These are phyloP conservation scores for Petunia hybrid DNA, from an alignment of 305 asterid genomes.

Conservation along the genomic window DNA sequence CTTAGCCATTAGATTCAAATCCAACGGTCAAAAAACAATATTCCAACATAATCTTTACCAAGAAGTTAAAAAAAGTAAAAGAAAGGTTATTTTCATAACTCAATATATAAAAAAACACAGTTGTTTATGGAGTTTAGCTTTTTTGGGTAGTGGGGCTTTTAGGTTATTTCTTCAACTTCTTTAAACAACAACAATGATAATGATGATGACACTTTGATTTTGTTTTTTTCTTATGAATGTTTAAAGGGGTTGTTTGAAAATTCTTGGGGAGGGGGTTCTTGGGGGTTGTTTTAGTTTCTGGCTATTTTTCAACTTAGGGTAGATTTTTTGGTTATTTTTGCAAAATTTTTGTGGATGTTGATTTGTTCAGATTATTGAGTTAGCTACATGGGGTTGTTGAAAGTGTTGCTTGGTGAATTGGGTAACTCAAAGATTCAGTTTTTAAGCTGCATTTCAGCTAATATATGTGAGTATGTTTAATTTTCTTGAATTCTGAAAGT, in stretches of 20 bases:
- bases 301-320: conserved; percentile 28
- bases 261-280: conserved; percentile 34
- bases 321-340: too few species aligned
- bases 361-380: conserved; percentile 24
- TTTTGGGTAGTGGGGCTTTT: conserved; percentile 70
- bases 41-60: conserved; percentile 43
- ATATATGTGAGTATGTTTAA: background rate
- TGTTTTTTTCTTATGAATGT: conserved; percentile 41
- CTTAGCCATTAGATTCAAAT: conserved; percentile 61
- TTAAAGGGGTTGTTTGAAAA: conserved; percentile 37
- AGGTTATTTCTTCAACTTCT: conserved; percentile 28
- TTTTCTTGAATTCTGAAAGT: conserved; percentile 42
- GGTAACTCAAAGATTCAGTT: conserved; percentile 29
- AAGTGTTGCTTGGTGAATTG: conserved; percentile 13
- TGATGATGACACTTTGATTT: conserved; percentile 37
- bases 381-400: conserved; percentile 28
- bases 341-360: background rate
- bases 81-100: background rate
- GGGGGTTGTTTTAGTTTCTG: conserved; percentile 20
- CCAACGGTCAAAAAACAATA: conserved; percentile 52
- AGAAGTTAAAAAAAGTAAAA: conserved; percentile 32
- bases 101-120: conserved; percentile 56
- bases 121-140: conserved; percentile 45
- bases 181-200: conserved; percentile 37
- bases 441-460: conserved; percentile 41